Base-by-base conservation (phyloP, 1,284 basidiomycete species). In the Ceratobasidium theobromae region DNA sequence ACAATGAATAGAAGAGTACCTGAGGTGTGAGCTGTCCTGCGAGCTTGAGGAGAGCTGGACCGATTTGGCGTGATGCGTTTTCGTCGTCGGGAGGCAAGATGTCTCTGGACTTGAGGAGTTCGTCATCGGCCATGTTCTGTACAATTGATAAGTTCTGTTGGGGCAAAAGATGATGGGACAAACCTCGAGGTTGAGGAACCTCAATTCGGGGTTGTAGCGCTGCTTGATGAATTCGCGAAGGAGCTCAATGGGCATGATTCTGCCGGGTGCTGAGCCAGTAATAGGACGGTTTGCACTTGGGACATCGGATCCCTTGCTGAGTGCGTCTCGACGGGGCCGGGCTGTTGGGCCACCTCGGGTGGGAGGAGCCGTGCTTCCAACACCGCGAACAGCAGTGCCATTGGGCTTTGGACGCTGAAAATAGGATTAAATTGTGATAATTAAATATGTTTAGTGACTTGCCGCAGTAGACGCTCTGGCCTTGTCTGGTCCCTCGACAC, bases 31-130 rank as follows among this genome's bases (percentile, higher is more conserved):
- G 82, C 71, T 89, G 83, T 25, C 84, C 81, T 6, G 91, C 90
- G 18, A 95, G 79, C 77, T 95, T 95, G 79, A 93, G 92, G 40
- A 95, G 84, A 25, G 93, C 92, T 5, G 87, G 84, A 1, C 87
- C 85, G 71, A 93, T 87, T 70, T 83, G 85, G 38, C 77, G 74
- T 14, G 82, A 79, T 35, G 85, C 81, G 1, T 80, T 80, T 23
- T 84, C 83, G 28, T 80, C 76, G n/a, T 89, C 89, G 8, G 90
- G 89, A 1, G 88, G 80, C 27, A 79, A 74, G 49, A 95, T 77
- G 46, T 84, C 81, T 71, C 88, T 77, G 72, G 84, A 86, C 73
- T 81, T 84, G 67, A 95, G 77, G 49, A 87, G 77, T 43, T 86
- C 83, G 73, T 95, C 93, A 32, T 88, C 84, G 53, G 82, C 77